These are phyloP conservation scores for Pseudogymnoascus verrucosus DNA, from an alignment of 2,329 filamentous ascomycete genomes.

Conservation along the genomic window DNA sequence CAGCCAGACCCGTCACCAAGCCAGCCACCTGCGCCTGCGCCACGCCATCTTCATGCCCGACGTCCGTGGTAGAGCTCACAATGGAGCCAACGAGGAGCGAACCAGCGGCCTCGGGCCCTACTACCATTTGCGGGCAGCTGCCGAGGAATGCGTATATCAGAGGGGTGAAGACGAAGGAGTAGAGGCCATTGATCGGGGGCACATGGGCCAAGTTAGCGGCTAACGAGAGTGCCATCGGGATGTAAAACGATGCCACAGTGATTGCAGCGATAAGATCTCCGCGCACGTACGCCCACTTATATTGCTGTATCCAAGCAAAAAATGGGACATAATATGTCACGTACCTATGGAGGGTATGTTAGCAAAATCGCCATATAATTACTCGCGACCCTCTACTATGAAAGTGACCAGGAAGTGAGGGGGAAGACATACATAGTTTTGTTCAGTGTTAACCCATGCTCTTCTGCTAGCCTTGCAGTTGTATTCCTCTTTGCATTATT, in stretches of 20 bases:
- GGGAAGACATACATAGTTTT: conserved; percentile 56
- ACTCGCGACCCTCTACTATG: not conserved
- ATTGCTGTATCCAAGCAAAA: conserved; percentile 83
- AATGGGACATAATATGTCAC: conserved; percentile 89
- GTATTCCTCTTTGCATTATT: conserved; percentile 20
- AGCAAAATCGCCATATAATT: conserved; percentile 11
- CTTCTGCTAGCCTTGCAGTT: conserved; percentile 19
- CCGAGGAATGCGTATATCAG: conserved; percentile 86
- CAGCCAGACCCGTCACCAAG: conserved; percentile 79
- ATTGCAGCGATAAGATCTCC: conserved; percentile 83
- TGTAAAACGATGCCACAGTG: conserved; percentile 97
- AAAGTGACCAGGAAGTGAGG: not conserved
- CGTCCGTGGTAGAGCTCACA: conserved; percentile 60
- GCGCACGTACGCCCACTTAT: conserved; percentile 70
- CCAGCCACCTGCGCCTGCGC: conserved; percentile 79
- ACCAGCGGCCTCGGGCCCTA: conserved; percentile 90
- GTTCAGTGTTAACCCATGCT: conserved; percentile 13
- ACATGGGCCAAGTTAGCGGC: conserved; percentile 89
- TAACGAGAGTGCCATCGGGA: conserved; percentile 92
- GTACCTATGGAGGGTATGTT: conserved; percentile 49
- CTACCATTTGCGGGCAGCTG: conserved; percentile 85
- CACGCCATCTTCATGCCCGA: conserved; percentile 53
- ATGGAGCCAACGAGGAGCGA: conserved; percentile 85
- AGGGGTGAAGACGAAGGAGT: conserved; percentile 88
- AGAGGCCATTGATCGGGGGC: conserved; percentile 87